Base-by-base conservation (phyloP, 306 rosid genomes). In the Cicer arietinum region DNA sequence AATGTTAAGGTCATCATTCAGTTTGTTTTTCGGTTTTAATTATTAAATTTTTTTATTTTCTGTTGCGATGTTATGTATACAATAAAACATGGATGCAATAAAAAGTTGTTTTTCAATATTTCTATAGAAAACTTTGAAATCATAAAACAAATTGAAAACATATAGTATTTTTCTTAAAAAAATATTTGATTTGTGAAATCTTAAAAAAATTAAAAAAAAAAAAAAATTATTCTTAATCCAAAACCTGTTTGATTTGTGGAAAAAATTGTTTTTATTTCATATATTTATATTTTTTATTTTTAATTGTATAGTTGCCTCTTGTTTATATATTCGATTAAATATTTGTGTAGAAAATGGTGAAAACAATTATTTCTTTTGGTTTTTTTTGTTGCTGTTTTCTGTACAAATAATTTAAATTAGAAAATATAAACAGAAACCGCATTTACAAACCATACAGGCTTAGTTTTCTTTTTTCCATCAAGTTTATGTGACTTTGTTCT, bases 401-500 rank as follows among this genome's bases (percentile, higher is more conserved):
- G 8, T 58, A 58, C 41, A 58, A 58, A 10, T 58, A 22, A 10
- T 58, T 25, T 12, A 58, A 54, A 58, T 58, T 2, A n/a, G 68
- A n/a, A 17, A 9, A 16, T 9, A 63, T 14, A 63, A 40, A 2
- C n/a, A 64, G 50, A 43, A 30, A 22, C 40, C 2, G 17, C 13
- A 12, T 11, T 60, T 30, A 1, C 16, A 60, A 12, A 60, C 18
- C 42, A 25, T 30, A 6, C 10, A 35, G 10, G 7, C 67, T n/a
- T n/a, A 10, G 41, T 71, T 43, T 42, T 39, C 51, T 68, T 12
- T 41, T 48, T 12, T 10, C 14, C 69, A 30, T 70, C 4, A 52
- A 60, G 40, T 46, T 71, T 60, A 52, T 79, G 42, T 44, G 44
- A 78, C 22, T 2, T 52, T 52, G 64, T 39, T 67, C 42, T 69